Evolutionary conservation across 768 basidiomycete species (phyloP), one percentile per base, ranked within the genome.

Genomic region (Pilatotrama ljubarskyi): DNA sequence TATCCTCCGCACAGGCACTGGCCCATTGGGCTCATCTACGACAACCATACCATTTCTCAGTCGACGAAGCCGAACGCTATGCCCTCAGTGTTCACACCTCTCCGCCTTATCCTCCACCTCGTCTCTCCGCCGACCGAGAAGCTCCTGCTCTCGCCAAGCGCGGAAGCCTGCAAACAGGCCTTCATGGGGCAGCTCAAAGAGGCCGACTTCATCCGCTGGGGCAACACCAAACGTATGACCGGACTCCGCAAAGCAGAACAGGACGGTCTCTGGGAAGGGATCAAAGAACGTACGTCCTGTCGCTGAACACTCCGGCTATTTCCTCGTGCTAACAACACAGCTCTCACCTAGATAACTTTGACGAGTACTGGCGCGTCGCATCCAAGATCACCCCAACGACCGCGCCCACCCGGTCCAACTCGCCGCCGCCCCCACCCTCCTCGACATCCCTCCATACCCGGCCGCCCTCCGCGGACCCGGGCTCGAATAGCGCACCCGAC

Each of bases 131-230:
- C 94, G 4, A 82, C 81, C 7, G 94, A 95, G 61, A 95, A 90
- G 70, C 82, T 98, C 15, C 81, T 95, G 17, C 76, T 95, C 17
- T 82, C 90, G 0, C 88, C 93, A 4, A 85, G 84, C 56, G 77
- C 88, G 20, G 96, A 99, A 51, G 80, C 91, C 6, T 95, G 93
- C 78, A 95, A 95, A 70, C 89, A 91, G 64, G 87, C 91, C 3
- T 99, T 93, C 72, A 95, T 98, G 90, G 93, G 92, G 8, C 91
- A 95, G 70, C 74, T 96, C 43, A 97, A 98, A 69, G 96, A 99
- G 73, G 95, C 93, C 0, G 97, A 99, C 72, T 98, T 97, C 70
- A 86, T 97, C 47, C 82, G 96, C 47, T 98, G 95, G 94, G 93
- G 97, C 1, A 97, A 90, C 74, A 95, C 93, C 18, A 93, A 93